Conservation (phyloP, 2,329 filamentous ascomycete genomes). For the Aspergillus vadensis region DNA sequence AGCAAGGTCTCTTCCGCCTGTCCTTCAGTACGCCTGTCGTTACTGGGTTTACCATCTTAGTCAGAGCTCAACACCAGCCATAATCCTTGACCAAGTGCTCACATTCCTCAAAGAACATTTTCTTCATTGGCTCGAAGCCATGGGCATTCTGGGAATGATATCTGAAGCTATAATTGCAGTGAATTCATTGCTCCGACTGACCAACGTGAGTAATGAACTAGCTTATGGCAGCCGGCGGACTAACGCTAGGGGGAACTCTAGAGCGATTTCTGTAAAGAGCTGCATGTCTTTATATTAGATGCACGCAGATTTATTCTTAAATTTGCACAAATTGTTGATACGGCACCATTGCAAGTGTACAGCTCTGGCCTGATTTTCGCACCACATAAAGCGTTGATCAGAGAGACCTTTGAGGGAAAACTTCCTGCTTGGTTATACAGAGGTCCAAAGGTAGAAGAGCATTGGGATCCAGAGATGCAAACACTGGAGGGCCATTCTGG, state of each 20-base stretch:
- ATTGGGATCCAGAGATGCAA: not conserved
- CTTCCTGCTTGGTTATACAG: not conserved
- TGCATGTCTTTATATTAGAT: too few species aligned
- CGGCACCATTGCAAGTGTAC: conserved; percentile 11
- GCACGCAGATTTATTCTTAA: conserved; percentile 5
- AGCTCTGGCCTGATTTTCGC: conserved; percentile 10
- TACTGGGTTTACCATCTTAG: not conserved
- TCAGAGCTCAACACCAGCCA: not conserved
- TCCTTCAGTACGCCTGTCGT: not conserved
- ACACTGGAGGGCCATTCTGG: not conserved
- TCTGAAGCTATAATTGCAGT: not conserved
- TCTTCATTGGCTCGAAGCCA: not conserved
- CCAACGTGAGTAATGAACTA: not conserved
- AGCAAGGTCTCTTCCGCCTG: not conserved
- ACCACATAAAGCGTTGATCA: not conserved
- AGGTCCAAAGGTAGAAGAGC: not conserved
- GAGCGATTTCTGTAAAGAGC: not conserved
- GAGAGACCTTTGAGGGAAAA: not conserved
- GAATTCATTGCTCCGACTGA: not conserved
- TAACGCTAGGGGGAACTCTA: not conserved
- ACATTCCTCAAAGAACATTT: not conserved
- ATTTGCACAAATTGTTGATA: conserved; percentile 6
- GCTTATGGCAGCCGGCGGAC: not conserved
- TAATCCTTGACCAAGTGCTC: not conserved
- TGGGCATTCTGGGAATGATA: not conserved